Conservation (phyloP, 331 rosid genomes). For the Telfairia occidentalis region DNA sequence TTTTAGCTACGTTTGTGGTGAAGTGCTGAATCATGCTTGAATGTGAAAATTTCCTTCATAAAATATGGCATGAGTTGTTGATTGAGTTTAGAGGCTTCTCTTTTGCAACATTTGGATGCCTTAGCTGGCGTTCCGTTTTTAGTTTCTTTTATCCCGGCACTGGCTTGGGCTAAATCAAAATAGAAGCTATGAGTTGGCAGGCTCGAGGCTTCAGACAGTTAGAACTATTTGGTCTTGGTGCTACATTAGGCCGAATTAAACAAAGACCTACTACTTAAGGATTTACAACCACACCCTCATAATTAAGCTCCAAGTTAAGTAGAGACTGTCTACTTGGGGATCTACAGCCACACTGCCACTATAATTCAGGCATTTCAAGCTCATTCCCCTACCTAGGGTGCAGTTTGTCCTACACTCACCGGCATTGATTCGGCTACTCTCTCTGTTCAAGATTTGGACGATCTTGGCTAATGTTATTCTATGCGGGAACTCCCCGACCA, state of each 20-base stretch:
- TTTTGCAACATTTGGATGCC: neutral
- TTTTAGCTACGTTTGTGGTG: neutral
- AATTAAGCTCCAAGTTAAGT: neutral
- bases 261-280: neutral
- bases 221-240: neutral
- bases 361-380: neutral
- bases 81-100: neutral
- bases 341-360: neutral
- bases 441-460: neutral
- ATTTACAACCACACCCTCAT: neutral
- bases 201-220: neutral
- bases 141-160: neutral
- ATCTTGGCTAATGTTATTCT: neutral
- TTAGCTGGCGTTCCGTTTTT: neutral
- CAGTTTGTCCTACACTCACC: neutral
- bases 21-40: neutral
- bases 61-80: neutral
- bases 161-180: neutral
- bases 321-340: neutral
- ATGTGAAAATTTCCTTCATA: neutral
- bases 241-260: neutral
- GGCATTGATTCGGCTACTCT: neutral
- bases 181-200: neutral
- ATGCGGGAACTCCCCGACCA: neutral
- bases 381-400: neutral